Base-by-base conservation (phyloP, 2,329 filamentous ascomycete genomes). In the Claviceps paspali region DNA sequence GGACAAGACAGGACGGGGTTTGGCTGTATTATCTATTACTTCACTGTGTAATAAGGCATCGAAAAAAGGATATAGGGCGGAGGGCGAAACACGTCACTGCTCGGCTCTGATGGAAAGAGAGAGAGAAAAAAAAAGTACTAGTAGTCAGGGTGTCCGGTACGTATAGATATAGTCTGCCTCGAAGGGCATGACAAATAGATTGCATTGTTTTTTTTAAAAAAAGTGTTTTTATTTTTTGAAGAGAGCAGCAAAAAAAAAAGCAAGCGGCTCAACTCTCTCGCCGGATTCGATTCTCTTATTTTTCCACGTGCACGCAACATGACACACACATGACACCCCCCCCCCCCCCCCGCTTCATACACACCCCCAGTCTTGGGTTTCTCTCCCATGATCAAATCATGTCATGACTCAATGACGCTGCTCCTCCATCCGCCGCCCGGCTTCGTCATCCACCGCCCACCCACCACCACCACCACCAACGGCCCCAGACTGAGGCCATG, bases 21-120 rank as follows among this genome's bases (percentile, higher is more conserved):
- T n/a, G 35, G 35, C 17, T 32, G 35, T 33, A 38, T 35, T 29
- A 35, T 33, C 24, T 14, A 29, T 21, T n/a, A n/a, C n/a, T n/a
- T n/a, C n/a, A n/a, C n/a, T n/a, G 35, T 24, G 31, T 24, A 40
- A 37, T 11, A 33, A 22, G 29, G n/a, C n/a, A 22, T 3, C 5
- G 3, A 19, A 31, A 34, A 38, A 28, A 30, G 31, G 24, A 26
- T n/a, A 21, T 29, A 30, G 8, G 3, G 15, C 11, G 27, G 14
- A 9, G 9, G 17, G n/a, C n/a, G n/a, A 21, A 18, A 26, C 2
- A 23, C 15, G 29, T n/a, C 24, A 10, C 9, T 10, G 30, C 10
- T 22, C 26, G 34, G 17, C 29, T 22, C 21, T n/a, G n/a, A n/a
- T n/a, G n/a, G n/a, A n/a, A n/a, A 3, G 28, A 3, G 9, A 21